Conservation (phyloP, 2,329 filamentous ascomycete species). For the Nectriaceae sp. region DNA sequence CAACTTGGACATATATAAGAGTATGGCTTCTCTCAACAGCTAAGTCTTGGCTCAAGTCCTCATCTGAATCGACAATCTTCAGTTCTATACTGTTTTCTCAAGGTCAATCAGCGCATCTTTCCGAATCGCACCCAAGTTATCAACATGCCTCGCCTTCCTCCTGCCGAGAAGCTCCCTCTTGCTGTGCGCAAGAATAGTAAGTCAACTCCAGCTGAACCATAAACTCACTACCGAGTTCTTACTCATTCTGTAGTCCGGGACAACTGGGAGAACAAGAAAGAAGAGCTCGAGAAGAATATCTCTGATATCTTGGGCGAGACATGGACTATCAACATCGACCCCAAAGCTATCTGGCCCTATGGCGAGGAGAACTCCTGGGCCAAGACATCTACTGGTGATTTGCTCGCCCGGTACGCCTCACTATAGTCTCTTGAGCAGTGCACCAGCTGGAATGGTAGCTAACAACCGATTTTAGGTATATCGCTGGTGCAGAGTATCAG, state of each 20-base stretch:
- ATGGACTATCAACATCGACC: constrained; percentile 54
- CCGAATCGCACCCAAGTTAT: background rate
- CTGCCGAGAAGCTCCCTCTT: constrained; percentile 53
- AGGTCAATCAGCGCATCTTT: no score
- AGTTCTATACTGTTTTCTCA: no score
- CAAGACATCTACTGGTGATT: constrained; percentile 44
- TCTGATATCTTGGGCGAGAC: constrained; percentile 45
- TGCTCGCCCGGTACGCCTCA: constrained; percentile 48
- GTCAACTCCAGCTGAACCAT: constrained; percentile 7
- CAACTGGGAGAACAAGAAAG: constrained; percentile 51
- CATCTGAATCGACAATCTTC: no score
- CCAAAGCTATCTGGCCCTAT: constrained; percentile 50
- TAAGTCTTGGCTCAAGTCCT: no score
- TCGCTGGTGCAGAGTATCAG: constrained; percentile 42
- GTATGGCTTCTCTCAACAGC: no score
- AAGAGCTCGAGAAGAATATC: constrained; percentile 44
- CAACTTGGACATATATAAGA: no score
- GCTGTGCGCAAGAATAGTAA: constrained; percentile 54
- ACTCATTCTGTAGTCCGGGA: constrained; percentile 47
- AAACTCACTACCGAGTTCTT: background rate
- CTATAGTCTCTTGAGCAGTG: no score
- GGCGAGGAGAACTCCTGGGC: constrained; percentile 42
- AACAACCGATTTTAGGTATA: constrained; percentile 38
- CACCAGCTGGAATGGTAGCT: no score
- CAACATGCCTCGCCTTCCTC: constrained; percentile 38